Conservation (phyloP, 2,329 filamentous ascomycete species). For the Colletotrichum theobromicola region DNA sequence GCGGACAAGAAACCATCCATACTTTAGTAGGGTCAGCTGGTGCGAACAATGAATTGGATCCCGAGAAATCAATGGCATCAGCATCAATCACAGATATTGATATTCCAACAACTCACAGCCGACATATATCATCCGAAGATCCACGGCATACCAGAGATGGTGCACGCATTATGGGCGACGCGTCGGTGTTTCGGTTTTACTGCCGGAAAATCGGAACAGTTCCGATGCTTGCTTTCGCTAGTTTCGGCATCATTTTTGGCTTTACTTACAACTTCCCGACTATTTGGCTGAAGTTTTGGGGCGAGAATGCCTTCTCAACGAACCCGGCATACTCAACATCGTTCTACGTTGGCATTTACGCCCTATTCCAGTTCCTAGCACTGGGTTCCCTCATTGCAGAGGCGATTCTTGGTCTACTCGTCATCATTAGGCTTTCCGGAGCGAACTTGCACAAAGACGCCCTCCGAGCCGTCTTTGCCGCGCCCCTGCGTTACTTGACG, state of each 20-base stretch:
- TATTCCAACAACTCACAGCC: not conserved
- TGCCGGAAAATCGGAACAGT: not conserved
- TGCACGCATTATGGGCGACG: not conserved
- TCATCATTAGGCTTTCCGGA: not conserved
- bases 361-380: not conserved
- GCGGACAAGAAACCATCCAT: slow-evolving; percentile 38
- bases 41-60: not conserved
- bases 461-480: not conserved
- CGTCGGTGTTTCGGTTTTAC: not conserved
- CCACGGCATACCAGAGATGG: not conserved
- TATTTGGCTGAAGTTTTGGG: slow-evolving; percentile 48
- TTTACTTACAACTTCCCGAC: slow-evolving; percentile 33
- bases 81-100: not conserved
- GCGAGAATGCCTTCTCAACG: slow-evolving; percentile 29
- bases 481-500: not conserved
- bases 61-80: not conserved
- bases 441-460: not conserved
- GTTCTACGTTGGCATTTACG: slow-evolving; percentile 37
- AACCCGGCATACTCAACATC: slow-evolving; percentile 13
- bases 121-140: not conserved
- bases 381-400: not conserved
- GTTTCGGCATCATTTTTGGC: slow-evolving; percentile 15
- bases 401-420: not conserved
- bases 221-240: not conserved
- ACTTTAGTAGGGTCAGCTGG: slow-evolving; percentile 27